phyloP scores from a whole-genome alignment of 441 rosid genomes.

The Gossypium trilobum region DNA sequence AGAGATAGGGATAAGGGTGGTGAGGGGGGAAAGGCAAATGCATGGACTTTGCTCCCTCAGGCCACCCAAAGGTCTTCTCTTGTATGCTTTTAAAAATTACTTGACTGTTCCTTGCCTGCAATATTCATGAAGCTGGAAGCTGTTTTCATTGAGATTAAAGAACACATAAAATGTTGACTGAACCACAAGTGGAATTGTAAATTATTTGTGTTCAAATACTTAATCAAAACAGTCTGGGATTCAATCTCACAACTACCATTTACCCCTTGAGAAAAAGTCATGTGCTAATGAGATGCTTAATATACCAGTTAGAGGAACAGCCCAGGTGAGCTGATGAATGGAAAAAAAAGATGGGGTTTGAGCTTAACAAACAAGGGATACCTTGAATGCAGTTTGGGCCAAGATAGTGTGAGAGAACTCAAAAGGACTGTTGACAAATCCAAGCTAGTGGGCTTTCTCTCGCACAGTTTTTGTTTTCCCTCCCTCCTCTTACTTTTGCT shows the following conservation, averaged over 20 bases:
- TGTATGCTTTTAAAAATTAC: background rate
- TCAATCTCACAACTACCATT: no score
- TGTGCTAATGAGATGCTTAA: background rate
- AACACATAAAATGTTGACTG: no score
- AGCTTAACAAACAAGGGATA: background rate
- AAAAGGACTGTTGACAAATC: background rate
- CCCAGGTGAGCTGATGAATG: background rate
- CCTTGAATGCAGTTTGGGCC: background rate
- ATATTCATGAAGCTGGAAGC: background rate
- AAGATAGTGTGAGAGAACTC: background rate
- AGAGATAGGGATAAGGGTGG: background rate
- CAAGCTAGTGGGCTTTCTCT: background rate
- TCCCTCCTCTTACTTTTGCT: background rate
- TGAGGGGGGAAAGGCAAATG: background rate
- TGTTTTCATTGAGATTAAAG: background rate
- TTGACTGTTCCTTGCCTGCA: background rate
- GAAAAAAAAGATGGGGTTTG: background rate
- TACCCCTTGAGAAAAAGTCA: background rate
- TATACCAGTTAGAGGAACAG: background rate
- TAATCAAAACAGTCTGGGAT: no score
- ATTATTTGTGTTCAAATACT: no score
- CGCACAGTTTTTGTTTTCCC: background rate
- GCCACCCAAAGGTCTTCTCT: conserved; percentile 5
- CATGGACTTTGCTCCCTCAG: background rate
- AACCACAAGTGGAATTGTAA: no score